A percentile compares a stretch with the other conserved stretches of the same genome.
These are phyloP conservation scores for Naganishia randhawae DNA, from an alignment of 768 basidiomycete genomes.

Conservation along the genomic window DNA sequence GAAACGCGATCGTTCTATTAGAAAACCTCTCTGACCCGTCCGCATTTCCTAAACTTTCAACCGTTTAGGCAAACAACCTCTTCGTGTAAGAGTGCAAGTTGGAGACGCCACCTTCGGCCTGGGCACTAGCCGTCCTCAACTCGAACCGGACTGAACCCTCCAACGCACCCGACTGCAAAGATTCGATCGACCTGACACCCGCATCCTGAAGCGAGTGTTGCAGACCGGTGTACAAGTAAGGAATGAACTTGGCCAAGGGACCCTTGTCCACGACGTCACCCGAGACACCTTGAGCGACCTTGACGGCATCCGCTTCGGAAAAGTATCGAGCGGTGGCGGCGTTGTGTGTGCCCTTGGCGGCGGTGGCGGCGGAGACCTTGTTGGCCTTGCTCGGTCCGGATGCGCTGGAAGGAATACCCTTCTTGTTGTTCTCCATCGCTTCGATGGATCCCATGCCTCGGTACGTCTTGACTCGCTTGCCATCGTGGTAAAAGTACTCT, in stretches of 20 bases:
- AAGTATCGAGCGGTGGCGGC: slow-evolving; percentile 96
- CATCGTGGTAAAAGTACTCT: slow-evolving; percentile 98
- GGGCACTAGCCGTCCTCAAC: slow-evolving; percentile 80
- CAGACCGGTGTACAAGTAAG: slow-evolving; percentile 55
- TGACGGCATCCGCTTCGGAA: slow-evolving; percentile 83
- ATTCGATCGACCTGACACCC: slow-evolving; percentile 65
- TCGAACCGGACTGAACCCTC: slow-evolving; percentile 77
- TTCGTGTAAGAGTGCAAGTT: slow-evolving; percentile 83
- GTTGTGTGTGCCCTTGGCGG: slow-evolving; percentile 60
- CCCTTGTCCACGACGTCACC: slow-evolving; percentile 98
- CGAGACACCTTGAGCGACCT: slow-evolving; percentile 80
- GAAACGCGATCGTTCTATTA: background rate
- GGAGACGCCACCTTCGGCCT: slow-evolving; percentile 93
- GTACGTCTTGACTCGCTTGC: slow-evolving; percentile 97
- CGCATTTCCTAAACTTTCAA: background rate
- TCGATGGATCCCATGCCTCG: slow-evolving; percentile 93
- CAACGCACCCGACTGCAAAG: slow-evolving; percentile 65
- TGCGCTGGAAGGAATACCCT: slow-evolving; percentile 37
- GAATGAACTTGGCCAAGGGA: slow-evolving; percentile 84
- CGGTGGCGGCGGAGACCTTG: slow-evolving; percentile 32
- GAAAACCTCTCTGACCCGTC: background rate
- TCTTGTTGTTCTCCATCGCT: slow-evolving; percentile 55
- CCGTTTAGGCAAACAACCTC: slow-evolving; percentile 44
- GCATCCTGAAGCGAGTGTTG: slow-evolving; percentile 95
- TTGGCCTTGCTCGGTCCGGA: slow-evolving; percentile 33